Conservation (phyloP, 306 rosid species). For the Prunus fruticosa region DNA sequence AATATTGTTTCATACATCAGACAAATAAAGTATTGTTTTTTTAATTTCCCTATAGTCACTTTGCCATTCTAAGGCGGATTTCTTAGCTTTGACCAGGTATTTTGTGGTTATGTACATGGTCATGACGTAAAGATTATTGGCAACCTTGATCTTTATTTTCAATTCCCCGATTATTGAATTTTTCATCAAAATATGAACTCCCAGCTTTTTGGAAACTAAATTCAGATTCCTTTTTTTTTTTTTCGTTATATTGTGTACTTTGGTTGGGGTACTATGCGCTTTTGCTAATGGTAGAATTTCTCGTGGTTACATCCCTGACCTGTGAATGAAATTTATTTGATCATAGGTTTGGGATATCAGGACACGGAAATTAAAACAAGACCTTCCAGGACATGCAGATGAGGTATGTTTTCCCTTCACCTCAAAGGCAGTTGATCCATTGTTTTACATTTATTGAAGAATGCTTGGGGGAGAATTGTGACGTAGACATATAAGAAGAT, state of each 20-base stretch:
- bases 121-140: background rate
- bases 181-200: background rate
- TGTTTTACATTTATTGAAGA: background rate
- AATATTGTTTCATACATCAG: background rate
- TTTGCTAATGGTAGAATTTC: background rate
- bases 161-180: background rate
- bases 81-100: background rate
- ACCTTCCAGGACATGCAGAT: conserved; percentile 96
- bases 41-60: background rate
- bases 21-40: background rate
- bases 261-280: background rate
- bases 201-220: background rate
- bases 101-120: background rate
- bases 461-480: background rate
- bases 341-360: conserved; percentile 90
- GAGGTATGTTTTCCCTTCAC: conserved; percentile 53
- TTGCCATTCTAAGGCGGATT: background rate
- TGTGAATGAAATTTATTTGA: background rate
- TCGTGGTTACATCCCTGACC: background rate
- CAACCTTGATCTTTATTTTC: background rate
- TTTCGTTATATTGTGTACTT: background rate
- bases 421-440: background rate
- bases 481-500: too few relatives aligned
- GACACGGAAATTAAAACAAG: conserved; percentile 75
- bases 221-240: background rate